Evolutionary conservation across 2,329 filamentous ascomycete genomes (phyloP).

Genomic region (Aphanocladium album): DNA sequence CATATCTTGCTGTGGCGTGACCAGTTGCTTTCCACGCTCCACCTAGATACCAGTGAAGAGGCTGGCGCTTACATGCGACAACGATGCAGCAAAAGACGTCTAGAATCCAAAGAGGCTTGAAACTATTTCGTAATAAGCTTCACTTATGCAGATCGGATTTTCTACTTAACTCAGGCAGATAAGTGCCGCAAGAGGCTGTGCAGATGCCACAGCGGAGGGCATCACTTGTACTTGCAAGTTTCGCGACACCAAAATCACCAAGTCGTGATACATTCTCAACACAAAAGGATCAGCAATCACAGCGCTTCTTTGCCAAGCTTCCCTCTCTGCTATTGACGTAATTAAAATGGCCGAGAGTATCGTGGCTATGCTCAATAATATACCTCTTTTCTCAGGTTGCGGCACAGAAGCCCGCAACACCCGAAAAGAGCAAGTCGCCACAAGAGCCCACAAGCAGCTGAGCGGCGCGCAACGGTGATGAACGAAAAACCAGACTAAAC

Average conservation of each 20-base stretch:
- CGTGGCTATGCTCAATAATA: slow-evolving; percentile 5
- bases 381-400: background rate
- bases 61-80: background rate
- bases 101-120: background rate
- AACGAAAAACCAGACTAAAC: background rate
- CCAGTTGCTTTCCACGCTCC: background rate
- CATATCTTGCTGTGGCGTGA: background rate
- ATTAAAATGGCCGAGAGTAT: background rate
- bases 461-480: background rate
- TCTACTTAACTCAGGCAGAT: background rate
- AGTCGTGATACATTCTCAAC: background rate
- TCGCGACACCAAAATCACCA: background rate
- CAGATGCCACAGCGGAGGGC: background rate
- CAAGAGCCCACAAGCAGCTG: no score
- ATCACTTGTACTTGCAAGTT: background rate
- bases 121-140: background rate
- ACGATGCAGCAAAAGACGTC: background rate
- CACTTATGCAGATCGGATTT: background rate
- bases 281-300: background rate
- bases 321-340: background rate
- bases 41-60: no score
- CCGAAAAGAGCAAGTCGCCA: background rate
- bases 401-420: background rate
- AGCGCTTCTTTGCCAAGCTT: background rate
- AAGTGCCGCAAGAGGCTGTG: background rate